Base-by-base conservation (phyloP, 352 stramenopile species). In the Aphanomyces astaci region DNA sequence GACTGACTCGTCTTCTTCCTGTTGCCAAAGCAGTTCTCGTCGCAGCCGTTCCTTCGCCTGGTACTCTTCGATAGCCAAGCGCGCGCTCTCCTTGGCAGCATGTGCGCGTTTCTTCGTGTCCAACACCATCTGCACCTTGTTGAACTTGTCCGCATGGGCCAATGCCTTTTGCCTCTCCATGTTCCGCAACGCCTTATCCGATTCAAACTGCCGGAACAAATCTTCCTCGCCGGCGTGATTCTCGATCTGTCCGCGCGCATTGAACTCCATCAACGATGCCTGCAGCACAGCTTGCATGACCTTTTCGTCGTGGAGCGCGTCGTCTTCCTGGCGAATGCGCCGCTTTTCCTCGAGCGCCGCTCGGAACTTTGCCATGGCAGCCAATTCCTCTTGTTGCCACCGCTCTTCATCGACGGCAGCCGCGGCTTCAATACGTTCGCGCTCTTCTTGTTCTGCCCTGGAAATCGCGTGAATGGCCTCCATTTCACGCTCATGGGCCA, bases 91-190 rank as follows among this genome's bases (percentile, higher is more conserved):
- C 15, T 73, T 85, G 74, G 89, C 82, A 36, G 80, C 71, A 28
- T 82, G 77, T 32, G 84, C 83, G 1, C 73, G 75, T 10, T 66
- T 72, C 67, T 94, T 94, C 67, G 76, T 81, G 59, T 91, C 76
- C 40, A 94, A 87, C n/a, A 94, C 81, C 5, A 73, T 78, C 72
- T 92, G 82, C 74, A 94, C 86, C 19, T 84, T 82, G 5, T 78
- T 77, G 55, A 66, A 81, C 55, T 91, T 90, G 55, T 51, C 49
- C 9, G 80, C 79, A 17, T 76, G 60, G 40, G 88, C 84, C 9
- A 27, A 4, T 1, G 17, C 84, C 79, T 25, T 81, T 76, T 4
- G 64, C 59, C 30, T 76, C 15, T 78, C 72, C 43, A 94, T 66
- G 11, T 76, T 68, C 27, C 70, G 55, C 11, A 59, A 40, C n/a